Conservation (phyloP, 768 basidiomycete species). For the Hericium coralloides region DNA sequence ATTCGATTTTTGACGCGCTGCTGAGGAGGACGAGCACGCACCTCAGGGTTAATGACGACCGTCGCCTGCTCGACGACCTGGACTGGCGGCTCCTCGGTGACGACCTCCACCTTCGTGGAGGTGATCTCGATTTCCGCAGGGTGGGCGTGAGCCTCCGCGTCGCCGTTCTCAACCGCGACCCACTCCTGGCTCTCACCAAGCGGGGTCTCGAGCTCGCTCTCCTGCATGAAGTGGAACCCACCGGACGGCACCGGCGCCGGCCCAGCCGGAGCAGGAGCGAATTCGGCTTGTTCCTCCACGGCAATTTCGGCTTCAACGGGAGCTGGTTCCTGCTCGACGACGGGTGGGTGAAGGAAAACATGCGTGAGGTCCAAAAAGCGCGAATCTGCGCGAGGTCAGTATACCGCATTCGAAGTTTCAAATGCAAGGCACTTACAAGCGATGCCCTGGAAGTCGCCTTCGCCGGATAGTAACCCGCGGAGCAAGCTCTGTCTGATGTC, state of each 20-base stretch:
- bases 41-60: not conserved
- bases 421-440: slow-evolving; percentile 39
- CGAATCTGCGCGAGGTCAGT: slow-evolving; percentile 34
- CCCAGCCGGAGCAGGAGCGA: slow-evolving; percentile 4
- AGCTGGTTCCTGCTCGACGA: not conserved
- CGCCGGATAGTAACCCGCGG: slow-evolving; percentile 44
- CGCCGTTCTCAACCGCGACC: slow-evolving; percentile 8
- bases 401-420: slow-evolving; percentile 2
- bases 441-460: slow-evolving; percentile 54
- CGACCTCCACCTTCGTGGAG: not conserved
- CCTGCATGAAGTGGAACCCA: slow-evolving; percentile 74
- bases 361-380: slow-evolving; percentile 52
- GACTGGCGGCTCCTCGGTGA: not conserved
- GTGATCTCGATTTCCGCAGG: not conserved
- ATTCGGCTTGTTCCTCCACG: not conserved
- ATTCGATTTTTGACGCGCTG: not conserved
- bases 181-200: slow-evolving; percentile 12
- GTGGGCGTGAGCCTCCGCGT: not conserved
- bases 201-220: slow-evolving; percentile 60
- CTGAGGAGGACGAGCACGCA: not conserved
- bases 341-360: slow-evolving; percentile 39
- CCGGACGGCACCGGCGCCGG: slow-evolving; percentile 28
- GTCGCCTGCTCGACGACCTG: slow-evolving; percentile 3
- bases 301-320: not conserved
- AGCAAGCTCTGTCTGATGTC: slow-evolving; percentile 43